Evolutionary conservation across 495 filamentous ascomycete species (phyloP).

Genomic region (Aspergillus haitiensis): DNA sequence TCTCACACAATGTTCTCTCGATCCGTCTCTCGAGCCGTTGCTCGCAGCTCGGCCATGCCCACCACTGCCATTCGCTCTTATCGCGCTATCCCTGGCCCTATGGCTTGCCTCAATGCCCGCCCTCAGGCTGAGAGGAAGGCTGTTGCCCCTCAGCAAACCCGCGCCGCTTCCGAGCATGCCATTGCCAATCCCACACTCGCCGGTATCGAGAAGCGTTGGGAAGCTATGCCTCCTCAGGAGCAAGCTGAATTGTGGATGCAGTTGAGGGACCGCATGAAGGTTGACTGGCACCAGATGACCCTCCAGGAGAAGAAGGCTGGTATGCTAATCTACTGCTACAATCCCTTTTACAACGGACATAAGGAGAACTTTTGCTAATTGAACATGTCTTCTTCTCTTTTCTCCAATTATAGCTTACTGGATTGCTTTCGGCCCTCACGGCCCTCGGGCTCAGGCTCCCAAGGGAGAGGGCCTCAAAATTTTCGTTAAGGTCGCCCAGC

Average conservation of each 20-base stretch:
- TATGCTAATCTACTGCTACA: constrained; percentile 53
- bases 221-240: constrained; percentile 93
- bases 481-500: constrained; percentile 64
- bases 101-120: constrained; percentile 40
- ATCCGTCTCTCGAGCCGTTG: constrained; percentile 46
- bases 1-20: constrained; percentile 52
- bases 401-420: constrained; percentile 74
- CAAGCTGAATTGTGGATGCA: constrained; percentile 99
- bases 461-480: constrained; percentile 80
- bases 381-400: constrained; percentile 5
- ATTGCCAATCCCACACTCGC: constrained; percentile 96
- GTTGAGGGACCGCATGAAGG: constrained; percentile 96
- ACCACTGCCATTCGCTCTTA: constrained; percentile 40
- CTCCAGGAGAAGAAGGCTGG: constrained; percentile 97
- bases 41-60: constrained; percentile 46
- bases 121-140: constrained; percentile 32
- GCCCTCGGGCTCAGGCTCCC: constrained; percentile 76
- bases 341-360: constrained; percentile 1
- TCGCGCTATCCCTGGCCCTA: constrained; percentile 33
- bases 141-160: constrained; percentile 53
- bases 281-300: constrained; percentile 91
- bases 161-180: constrained; percentile 74
- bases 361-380: constrained; percentile 28
- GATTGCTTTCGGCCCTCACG: constrained; percentile 96
- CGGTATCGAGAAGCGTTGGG: constrained; percentile 99